Base-by-base conservation (phyloP, 2,329 filamentous ascomycete genomes). In the Lachnellula arida region DNA sequence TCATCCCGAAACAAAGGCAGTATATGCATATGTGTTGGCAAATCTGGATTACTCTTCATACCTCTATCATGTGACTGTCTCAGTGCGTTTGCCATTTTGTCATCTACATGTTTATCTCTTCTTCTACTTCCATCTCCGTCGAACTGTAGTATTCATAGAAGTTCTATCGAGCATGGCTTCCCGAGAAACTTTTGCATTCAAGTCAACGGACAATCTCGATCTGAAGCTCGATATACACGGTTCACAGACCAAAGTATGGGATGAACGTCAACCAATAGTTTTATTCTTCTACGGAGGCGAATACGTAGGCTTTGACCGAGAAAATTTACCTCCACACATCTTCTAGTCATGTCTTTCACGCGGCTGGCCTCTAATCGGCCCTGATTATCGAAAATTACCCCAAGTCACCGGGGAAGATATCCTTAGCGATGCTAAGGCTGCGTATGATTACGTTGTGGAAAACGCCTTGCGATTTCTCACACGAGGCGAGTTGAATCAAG, bases 241-340 rank as follows among this genome's bases (percentile, higher is more conserved):
- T n/a, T n/a, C 49, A 9, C 15, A 28, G 15, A 37, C 15, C 1
- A 22, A 43, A 3, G 19, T 32, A 32, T 53, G n/a, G 19, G 40
- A 25, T 22, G 14, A 43, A 5, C 40, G 22, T 5, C 47, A 43
- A 19, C 56, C 56, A 19, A 46, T 54, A 9, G 14, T 58, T n/a
- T 17, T 58, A 4, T 58, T 51, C 42, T 55, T 58, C 23, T 53
- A 58, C 28, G 49, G 53, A n/a, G 53, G 53, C 11, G 56, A 49
- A 14, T 53, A 55, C 14, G 53, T 58, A 3, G 44, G 39, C 5
- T 51, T 44, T 28, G 50, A 58, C 39, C 53, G 53, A 8, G 19
- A 34, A 19, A 25, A 49, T 49, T 11, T 58, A 15, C 49, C 53
- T 4, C 32, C 49, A 40, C 46, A 55, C 39, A 37, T 58, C n/a